These are phyloP conservation scores for Flagelloscypha sp. DNA, from an alignment of 768 basidiomycete genomes.

Conservation along the genomic window DNA sequence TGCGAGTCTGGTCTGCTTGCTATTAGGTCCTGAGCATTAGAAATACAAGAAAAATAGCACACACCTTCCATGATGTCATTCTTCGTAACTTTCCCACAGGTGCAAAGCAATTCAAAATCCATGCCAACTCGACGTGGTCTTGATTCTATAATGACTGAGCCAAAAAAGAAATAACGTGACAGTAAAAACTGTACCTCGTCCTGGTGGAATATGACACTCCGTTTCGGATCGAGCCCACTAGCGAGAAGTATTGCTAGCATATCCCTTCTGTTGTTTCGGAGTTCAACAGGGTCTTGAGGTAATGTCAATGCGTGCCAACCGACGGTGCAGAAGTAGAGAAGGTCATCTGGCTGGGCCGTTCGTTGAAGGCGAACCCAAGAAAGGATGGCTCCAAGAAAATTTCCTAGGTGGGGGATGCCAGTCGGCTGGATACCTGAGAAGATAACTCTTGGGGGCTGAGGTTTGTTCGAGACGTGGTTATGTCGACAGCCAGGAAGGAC, in stretches of 20 bases:
- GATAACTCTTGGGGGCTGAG: constrained; percentile 32
- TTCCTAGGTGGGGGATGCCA: constrained; percentile 89
- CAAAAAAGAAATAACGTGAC: neutral
- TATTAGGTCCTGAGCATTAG: constrained; percentile 5
- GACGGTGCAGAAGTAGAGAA: constrained; percentile 78
- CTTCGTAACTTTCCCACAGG: constrained; percentile 74
- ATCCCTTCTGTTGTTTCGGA: constrained; percentile 57
- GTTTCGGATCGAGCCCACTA: constrained; percentile 72
- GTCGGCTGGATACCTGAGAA: constrained; percentile 95
- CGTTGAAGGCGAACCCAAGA: constrained; percentile 85
- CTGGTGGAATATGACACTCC: constrained; percentile 76
- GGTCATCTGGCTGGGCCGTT: constrained; percentile 46
- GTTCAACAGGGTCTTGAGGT: constrained; percentile 67
- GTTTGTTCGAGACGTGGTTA: no score
- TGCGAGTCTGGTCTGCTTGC: constrained; percentile 60
- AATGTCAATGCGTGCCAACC: constrained; percentile 93
- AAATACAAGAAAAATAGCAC: constrained; percentile 5
- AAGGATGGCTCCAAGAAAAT: constrained; percentile 82
- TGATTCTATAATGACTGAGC: constrained; percentile 45
- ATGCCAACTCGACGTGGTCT: constrained; percentile 79
- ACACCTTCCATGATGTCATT: constrained; percentile 97
- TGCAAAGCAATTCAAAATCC: constrained; percentile 82
- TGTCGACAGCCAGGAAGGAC: no score
- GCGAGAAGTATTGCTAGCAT: constrained; percentile 81
- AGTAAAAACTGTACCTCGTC: constrained; percentile 57